Percentiles rank a stretch among this genome's conserved stretches.
These are phyloP conservation scores for Eucalyptus albens DNA, from an alignment of 345 rosid species.

Conservation along the genomic window DNA sequence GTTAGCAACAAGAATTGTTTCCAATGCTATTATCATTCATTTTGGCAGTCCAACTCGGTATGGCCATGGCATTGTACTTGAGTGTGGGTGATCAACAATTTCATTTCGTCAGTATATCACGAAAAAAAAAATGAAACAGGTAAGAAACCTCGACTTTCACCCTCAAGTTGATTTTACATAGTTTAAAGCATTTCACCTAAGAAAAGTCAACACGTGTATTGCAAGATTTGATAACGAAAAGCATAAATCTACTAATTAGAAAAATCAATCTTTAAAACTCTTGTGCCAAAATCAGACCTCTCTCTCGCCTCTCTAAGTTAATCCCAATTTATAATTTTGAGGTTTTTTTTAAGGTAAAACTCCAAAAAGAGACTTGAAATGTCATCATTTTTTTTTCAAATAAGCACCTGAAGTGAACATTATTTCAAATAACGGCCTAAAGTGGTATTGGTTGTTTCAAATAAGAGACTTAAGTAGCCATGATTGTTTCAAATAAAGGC, in stretches of 20 bases:
- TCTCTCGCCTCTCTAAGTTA: not conserved
- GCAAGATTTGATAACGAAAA: not conserved
- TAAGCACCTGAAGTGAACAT: accelerated
- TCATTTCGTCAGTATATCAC: not conserved
- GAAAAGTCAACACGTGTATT: not conserved
- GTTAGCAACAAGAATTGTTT: not conserved
- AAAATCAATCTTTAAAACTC: not conserved
- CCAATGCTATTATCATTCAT: not conserved
- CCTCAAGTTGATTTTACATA: not conserved
- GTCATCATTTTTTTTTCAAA: no score
- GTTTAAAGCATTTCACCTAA: not conserved
- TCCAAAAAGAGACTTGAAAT: accelerated
- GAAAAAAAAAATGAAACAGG: not conserved
- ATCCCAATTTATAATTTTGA: not conserved
- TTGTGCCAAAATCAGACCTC: not conserved
- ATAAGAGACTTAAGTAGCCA: accelerated
- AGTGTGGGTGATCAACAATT: not conserved
- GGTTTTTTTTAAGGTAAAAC: no score
- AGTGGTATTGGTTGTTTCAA: no score
- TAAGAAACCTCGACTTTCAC: not conserved
- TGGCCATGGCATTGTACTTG: not conserved
- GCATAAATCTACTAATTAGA: not conserved
- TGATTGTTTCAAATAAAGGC: no score
- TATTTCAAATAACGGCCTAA: no score
- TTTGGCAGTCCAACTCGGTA: not conserved